Conservation (phyloP, 306 rosid genomes). For the Ammopiptanthus mongolicus region DNA sequence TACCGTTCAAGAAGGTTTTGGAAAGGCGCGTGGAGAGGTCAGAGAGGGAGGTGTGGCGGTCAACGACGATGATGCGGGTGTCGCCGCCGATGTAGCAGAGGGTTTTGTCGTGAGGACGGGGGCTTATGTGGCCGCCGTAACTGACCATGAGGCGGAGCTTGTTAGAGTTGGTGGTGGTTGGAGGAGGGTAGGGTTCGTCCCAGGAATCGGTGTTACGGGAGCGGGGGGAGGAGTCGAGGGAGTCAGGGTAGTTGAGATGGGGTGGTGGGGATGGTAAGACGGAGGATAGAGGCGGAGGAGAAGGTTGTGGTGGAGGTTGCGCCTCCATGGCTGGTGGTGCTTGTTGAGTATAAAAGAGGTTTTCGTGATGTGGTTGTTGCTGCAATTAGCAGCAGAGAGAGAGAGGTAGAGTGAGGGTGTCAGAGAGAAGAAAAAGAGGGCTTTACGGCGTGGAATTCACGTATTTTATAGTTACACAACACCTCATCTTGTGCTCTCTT, state of each 20-base stretch:
- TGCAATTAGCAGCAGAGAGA: background rate
- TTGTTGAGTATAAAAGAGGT: background rate
- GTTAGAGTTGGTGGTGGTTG: constrained; percentile 12
- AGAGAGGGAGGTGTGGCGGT: constrained; percentile 48
- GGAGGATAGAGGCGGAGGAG: constrained; percentile 20
- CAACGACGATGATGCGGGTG: constrained; percentile 67
- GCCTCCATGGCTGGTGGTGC: constrained; percentile 28
- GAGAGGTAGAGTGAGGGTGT: background rate
- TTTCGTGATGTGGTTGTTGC: background rate
- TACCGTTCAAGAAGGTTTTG: constrained; percentile 44
- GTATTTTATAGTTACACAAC: background rate
- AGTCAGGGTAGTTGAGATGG: constrained; percentile 46
- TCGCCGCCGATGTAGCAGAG: constrained; percentile 79
- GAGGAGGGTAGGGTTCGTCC: constrained; percentile 55
- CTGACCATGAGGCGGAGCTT: constrained; percentile 84
- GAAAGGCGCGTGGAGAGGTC: constrained; percentile 63
- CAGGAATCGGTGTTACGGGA: constrained; percentile 61
- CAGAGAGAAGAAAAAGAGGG: background rate
- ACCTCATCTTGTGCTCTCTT: no score
- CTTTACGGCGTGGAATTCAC: background rate
- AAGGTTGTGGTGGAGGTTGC: constrained; percentile 19
- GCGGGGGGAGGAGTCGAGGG: constrained; percentile 64
- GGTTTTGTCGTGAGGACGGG: constrained; percentile 78
- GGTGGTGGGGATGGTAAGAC: constrained; percentile 16
- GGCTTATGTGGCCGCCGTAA: constrained; percentile 80